Percentiles rank a stretch among this genome's conserved stretches.
Conservation (phyloP, 1,284 basidiomycete species). For the Omphalotus olearius region DNA sequence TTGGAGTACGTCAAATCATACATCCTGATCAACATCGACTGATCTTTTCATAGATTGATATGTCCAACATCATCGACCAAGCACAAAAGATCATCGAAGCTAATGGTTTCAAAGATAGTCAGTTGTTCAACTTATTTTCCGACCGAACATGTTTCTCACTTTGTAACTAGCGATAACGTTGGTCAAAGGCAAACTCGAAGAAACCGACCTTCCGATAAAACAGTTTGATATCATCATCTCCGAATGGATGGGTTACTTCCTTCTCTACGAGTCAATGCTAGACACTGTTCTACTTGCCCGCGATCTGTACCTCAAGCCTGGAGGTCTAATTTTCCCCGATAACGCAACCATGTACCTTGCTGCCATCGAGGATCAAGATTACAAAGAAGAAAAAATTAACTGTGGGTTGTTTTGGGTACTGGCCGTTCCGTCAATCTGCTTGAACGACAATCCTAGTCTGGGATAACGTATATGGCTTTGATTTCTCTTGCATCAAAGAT, state of each 20-base stretch:
- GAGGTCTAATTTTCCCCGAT: constrained; percentile 95
- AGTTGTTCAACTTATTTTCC: constrained; percentile 28
- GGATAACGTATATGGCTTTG: constrained; percentile 99
- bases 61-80: constrained; percentile 99
- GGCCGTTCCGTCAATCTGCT: constrained; percentile 1
- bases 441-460: constrained; percentile 62
- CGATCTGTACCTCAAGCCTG: constrained; percentile 93
- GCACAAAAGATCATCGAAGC: constrained; percentile 95
- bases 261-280: constrained; percentile 99
- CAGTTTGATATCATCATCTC: constrained; percentile 99
- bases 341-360: constrained; percentile 91
- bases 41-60: constrained; percentile 75
- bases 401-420: constrained; percentile 52
- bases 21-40: not conserved
- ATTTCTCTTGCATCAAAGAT: constrained; percentile 99
- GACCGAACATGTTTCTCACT: constrained; percentile 7
- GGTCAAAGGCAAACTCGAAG: constrained; percentile 98
- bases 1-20: constrained; percentile 59
- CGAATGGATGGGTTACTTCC: constrained; percentile 97
- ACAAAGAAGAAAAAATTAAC: constrained; percentile 99
- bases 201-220: constrained; percentile 78
- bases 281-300: constrained; percentile 96
- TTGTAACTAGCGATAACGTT: constrained; percentile 76
- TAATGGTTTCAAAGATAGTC: constrained; percentile 94
- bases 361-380: constrained; percentile 98